A percentile compares a stretch with the other conserved stretches of the same genome.
Conservation (phyloP, 805 yeast genomes). For the Pichia paraexigua region DNA sequence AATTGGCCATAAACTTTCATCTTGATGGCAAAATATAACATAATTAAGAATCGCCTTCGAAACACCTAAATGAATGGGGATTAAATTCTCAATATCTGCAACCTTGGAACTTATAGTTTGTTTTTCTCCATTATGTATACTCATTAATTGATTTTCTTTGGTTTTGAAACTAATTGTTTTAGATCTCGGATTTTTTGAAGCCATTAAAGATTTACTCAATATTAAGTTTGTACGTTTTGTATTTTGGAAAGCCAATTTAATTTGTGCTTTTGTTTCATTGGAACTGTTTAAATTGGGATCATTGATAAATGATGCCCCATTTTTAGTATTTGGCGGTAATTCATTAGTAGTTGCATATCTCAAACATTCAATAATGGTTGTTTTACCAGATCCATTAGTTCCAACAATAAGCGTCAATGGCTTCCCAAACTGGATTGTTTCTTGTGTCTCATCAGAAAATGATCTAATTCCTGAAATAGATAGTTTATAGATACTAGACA, state of each 20-base stretch:
- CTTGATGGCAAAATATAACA: conserved; percentile 96
- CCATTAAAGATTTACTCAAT: conserved; percentile 76
- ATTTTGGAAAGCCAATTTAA: conserved; percentile 75
- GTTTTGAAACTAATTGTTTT: conserved; percentile 71
- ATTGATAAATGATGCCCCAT: conserved; percentile 84
- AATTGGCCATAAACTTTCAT: conserved; percentile 93
- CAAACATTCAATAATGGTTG: conserved; percentile 90
- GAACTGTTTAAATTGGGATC: conserved; percentile 81
- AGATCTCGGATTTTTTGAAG: conserved; percentile 45
- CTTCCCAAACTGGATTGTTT: conserved; percentile 79
- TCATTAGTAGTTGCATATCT: conserved; percentile 94
- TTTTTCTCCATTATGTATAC: conserved; percentile 54
- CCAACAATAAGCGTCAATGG: conserved; percentile 95
- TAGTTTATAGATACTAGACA: conserved; percentile 46
- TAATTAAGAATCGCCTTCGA: conserved; percentile 81
- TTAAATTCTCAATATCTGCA: conserved; percentile 72
- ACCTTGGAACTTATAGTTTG: conserved; percentile 73
- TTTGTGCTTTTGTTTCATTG: conserved; percentile 78
- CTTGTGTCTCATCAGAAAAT: conserved; percentile 76
- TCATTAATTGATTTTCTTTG: conserved; percentile 77
- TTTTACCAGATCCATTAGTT: conserved; percentile 92
- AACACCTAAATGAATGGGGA: conserved; percentile 82
- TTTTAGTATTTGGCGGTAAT: conserved; percentile 90
- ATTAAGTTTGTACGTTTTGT: conserved; percentile 73
- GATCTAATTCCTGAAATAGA: conserved; percentile 87